Evolutionary conservation across 768 basidiomycete genomes (phyloP), one percentile per base, ranked within the genome.

Genomic region (Dacryopinax primogenitus): DNA sequence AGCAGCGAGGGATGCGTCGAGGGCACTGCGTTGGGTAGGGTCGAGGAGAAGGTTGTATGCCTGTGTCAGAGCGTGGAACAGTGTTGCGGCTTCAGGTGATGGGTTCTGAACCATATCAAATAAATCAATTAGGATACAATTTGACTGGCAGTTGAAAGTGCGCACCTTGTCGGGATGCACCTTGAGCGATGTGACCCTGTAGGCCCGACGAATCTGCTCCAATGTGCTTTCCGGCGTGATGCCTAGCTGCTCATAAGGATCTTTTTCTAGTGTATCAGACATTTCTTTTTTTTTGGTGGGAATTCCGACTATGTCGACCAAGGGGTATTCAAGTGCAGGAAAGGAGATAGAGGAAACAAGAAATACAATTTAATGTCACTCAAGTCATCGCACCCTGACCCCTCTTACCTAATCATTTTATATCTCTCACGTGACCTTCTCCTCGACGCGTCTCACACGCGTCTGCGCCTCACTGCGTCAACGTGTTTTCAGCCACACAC

Each of bases 121-220:
- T n/a, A n/a, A n/a, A n/a, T n/a, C n/a, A n/a, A n/a, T n/a, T n/a
- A n/a, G n/a, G n/a, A n/a, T n/a, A n/a, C n/a, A n/a, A n/a, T n/a
- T n/a, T n/a, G n/a, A n/a, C n/a, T n/a, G n/a, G n/a, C n/a, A n/a
- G n/a, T 69, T 39, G 36, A 18, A 39, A 11, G 67, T 67, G 80
- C 83, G 67, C 69, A 90, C 90, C 71, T 88, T 83, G 72, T 92
- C 90, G 32, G 90, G 90, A 75, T 92, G 90, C 35, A 91, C 88
- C 77, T 90, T 91, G 70, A 90, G 79, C 1, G 90, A 91, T 32
- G 83, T 79, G 66, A 88, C 80, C 39, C 90, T 81, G 69, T 91
- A 92, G 0, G 90, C 88, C 1, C 84, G 88, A 65, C 83, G 81
- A 63, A 92, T 88, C 68, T 90, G 89, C 62, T 83, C 81, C 66